A percentile compares a stretch with the other conserved stretches of the same genome.
phyloP scores from a whole-genome alignment of 2,329 filamentous ascomycete genomes.

The Colletotrichum eremochloae region DNA sequence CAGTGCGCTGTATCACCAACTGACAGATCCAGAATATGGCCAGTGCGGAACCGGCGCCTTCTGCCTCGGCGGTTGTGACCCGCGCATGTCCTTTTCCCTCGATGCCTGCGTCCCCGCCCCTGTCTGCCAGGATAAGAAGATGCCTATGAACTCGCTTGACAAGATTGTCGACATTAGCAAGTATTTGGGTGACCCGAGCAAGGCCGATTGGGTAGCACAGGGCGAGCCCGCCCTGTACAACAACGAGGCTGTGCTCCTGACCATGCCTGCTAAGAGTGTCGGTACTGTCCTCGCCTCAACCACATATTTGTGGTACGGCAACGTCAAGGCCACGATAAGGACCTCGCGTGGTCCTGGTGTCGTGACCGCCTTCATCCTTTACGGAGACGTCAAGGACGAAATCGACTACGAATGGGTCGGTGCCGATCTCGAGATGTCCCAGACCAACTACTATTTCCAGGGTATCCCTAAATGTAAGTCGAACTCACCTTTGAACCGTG shows the following conservation, averaged over 20 bases:
- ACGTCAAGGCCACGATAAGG: conserved; percentile 86
- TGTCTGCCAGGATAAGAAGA: conserved; percentile 80
- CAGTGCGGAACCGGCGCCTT: conserved; percentile 94
- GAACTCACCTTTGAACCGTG: conserved; percentile 29
- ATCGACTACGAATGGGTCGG: conserved; percentile 98
- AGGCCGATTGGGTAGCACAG: conserved; percentile 89
- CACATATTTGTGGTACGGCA: conserved; percentile 97
- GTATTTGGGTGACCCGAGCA: conserved; percentile 87
- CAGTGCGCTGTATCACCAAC: neutral
- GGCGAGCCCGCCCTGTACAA: conserved; percentile 79
- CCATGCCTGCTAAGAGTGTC: conserved; percentile 87
- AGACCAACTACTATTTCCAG: conserved; percentile 98
- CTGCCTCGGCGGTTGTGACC: conserved; percentile 96
- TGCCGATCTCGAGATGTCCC: conserved; percentile 79
- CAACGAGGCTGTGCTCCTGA: conserved; percentile 79
- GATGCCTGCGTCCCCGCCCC: conserved; percentile 89
- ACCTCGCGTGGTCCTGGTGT: conserved; percentile 89
- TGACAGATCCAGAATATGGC: conserved; percentile 78
- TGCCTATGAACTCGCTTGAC: conserved; percentile 80
- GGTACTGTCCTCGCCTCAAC: conserved; percentile 89
- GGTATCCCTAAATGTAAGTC: conserved; percentile 88
- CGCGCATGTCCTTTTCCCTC: conserved; percentile 83
- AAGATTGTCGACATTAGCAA: conserved; percentile 78
- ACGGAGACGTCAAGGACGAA: conserved; percentile 97
- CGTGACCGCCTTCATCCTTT: conserved; percentile 95